Evolutionary conservation across 345 rosid genomes (phyloP).

Genomic region (Angophora floribunda): DNA sequence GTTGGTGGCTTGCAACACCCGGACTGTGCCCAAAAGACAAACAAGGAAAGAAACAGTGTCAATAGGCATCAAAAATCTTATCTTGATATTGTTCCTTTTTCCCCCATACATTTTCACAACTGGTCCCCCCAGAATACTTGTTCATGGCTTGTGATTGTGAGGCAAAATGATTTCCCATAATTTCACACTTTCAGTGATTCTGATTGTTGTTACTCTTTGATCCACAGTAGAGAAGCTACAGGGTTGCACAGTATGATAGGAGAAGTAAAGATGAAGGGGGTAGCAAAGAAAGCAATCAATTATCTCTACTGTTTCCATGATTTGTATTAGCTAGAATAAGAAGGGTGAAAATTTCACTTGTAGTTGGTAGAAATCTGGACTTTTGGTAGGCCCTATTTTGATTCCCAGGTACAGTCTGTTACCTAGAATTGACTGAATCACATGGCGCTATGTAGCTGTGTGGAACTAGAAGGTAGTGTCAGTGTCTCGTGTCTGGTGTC

Average conservation of each 20-base stretch:
- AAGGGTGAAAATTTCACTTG: background rate
- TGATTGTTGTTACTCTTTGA: background rate
- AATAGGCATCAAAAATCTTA: background rate
- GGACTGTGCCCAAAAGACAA: constrained; percentile 26
- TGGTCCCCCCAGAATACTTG: background rate
- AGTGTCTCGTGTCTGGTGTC: background rate
- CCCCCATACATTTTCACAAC: background rate
- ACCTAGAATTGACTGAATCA: background rate
- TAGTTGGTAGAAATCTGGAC: background rate
- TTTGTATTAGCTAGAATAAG: background rate
- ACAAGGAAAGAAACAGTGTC: background rate
- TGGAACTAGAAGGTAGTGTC: background rate
- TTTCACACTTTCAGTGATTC: background rate
- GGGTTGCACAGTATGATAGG: background rate
- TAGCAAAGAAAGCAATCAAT: background rate
- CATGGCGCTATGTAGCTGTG: background rate
- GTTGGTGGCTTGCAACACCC: constrained; percentile 94
- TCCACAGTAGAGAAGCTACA: background rate
- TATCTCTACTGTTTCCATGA: background rate
- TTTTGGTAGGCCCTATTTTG: background rate
- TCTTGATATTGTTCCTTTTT: background rate
- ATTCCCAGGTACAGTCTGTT: background rate
- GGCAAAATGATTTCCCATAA: background rate
- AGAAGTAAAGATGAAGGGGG: background rate
- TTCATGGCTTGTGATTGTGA: background rate